phyloP scores from a whole-genome alignment of 2,329 filamentous ascomycete genomes.

The Fusarium chlamydosporum region DNA sequence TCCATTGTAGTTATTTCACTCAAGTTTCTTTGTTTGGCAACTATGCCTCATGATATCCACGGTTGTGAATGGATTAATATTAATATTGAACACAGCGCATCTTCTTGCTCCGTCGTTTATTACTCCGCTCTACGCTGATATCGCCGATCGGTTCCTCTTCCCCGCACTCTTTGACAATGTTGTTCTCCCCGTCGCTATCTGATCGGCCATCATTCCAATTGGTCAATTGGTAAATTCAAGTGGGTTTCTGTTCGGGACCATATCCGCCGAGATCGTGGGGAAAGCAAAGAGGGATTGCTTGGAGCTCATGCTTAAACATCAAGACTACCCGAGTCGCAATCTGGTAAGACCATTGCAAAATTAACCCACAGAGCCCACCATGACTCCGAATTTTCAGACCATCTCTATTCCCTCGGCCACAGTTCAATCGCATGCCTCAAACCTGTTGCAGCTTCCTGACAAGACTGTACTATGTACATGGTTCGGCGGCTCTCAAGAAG shows the following conservation, averaged over 20 bases:
- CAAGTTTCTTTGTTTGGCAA: no score
- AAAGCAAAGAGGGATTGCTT: not conserved
- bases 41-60: no score
- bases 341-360: not conserved
- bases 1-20: conserved; percentile 23
- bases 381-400: conserved; percentile 29
- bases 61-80: not conserved
- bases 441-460: conserved; percentile 58
- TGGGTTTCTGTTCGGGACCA: conserved; percentile 5
- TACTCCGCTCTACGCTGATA: conserved; percentile 17
- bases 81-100: not conserved
- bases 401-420: conserved; percentile 56
- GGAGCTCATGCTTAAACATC: conserved; percentile 4
- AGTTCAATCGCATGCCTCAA: conserved; percentile 62
- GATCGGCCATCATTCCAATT: conserved; percentile 37
- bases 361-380: not conserved
- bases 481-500: conserved; percentile 63
- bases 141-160: conserved; percentile 22
- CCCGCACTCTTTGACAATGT: conserved; percentile 13
- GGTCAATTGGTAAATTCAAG: not conserved
- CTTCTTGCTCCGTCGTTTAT: rapidly evolving
- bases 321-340: no score
- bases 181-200: not conserved
- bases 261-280: conserved; percentile 20
- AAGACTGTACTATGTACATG: conserved; percentile 60